Evolutionary conservation across 257 asterid species (phyloP).

Genomic region (Scutellaria minor): DNA sequence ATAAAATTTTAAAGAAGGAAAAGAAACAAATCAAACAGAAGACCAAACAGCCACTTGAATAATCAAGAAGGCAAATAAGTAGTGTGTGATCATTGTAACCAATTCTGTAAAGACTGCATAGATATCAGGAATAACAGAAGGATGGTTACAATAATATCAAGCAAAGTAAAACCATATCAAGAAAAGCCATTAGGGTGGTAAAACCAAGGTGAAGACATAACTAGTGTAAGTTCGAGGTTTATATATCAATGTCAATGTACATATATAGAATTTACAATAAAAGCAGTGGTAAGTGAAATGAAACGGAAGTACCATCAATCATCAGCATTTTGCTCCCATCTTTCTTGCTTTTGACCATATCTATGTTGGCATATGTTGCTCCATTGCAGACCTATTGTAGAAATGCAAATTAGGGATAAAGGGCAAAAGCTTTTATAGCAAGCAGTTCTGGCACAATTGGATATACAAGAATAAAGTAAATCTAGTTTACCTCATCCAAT

Average conservation of each 20-base stretch:
- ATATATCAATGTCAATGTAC: not conserved
- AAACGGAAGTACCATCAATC: constrained; percentile 69
- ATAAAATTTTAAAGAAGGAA: not conserved
- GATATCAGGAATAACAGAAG: not conserved
- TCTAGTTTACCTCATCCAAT: constrained; percentile 74
- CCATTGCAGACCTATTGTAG: constrained; percentile 70
- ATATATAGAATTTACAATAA: not conserved
- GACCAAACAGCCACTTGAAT: not conserved
- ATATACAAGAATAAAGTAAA: constrained; percentile 19
- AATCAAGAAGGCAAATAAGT: not conserved
- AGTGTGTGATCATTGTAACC: not conserved
- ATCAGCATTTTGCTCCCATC: constrained; percentile 87
- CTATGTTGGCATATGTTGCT: constrained; percentile 78
- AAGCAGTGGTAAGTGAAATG: constrained; percentile 7
- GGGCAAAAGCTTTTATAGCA: constrained; percentile 28
- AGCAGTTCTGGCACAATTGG: not conserved
- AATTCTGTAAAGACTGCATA: constrained; percentile 2
- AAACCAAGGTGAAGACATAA: constrained; percentile 3
- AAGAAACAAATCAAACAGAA: not conserved
- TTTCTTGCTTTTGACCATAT: constrained; percentile 76
- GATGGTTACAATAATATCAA: not conserved
- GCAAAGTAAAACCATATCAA: constrained; percentile 18
- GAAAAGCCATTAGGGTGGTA: constrained; percentile 1
- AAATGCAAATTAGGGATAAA: constrained; percentile 25
- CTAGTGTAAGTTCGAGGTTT: not conserved